A percentile compares a stretch with the other conserved stretches of the same genome.
Evolutionary conservation across 2,329 filamentous ascomycete genomes (phyloP).

Genomic region (Penicillium sp.): DNA sequence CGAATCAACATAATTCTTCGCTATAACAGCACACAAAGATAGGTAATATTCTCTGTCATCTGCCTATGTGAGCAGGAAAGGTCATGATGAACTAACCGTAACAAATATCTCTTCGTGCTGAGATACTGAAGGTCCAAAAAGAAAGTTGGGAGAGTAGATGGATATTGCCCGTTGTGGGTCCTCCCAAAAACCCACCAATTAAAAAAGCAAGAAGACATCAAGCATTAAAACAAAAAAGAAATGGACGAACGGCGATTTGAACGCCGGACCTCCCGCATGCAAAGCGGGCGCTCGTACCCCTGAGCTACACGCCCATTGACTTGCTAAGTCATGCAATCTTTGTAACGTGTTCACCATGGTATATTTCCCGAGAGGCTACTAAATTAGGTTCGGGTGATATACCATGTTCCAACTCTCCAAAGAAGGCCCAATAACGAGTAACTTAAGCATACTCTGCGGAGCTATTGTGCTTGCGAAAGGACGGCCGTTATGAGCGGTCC

Average conservation of each 20-base stretch:
- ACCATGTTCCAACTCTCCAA: slow-evolving; percentile 6
- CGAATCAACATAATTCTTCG: no score
- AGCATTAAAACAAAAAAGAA: background rate
- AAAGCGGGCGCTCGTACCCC: slow-evolving; percentile 9
- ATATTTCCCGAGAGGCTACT: background rate
- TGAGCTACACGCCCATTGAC: slow-evolving; percentile 7
- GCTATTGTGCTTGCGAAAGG: slow-evolving; percentile 9
- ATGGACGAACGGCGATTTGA: slow-evolving; percentile 12
- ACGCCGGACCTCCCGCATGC: slow-evolving; percentile 11
- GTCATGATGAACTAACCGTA: no score
- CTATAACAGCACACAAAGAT: no score
- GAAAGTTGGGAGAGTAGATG: background rate
- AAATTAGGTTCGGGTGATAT: slow-evolving; percentile 7
- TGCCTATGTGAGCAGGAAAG: no score
- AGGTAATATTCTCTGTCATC: no score
- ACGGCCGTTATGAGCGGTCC: slow-evolving; percentile 4
- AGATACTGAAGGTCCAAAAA: background rate
- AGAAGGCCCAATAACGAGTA: slow-evolving; percentile 2
- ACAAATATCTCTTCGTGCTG: no score
- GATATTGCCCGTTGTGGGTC: background rate
- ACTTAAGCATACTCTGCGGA: background rate
- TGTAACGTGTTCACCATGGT: accelerated
- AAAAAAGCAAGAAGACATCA: background rate
- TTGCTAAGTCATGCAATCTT: background rate
- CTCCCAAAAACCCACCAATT: background rate